Conservation (phyloP, 345 rosid genomes). For the Rhizophora apiculata region DNA sequence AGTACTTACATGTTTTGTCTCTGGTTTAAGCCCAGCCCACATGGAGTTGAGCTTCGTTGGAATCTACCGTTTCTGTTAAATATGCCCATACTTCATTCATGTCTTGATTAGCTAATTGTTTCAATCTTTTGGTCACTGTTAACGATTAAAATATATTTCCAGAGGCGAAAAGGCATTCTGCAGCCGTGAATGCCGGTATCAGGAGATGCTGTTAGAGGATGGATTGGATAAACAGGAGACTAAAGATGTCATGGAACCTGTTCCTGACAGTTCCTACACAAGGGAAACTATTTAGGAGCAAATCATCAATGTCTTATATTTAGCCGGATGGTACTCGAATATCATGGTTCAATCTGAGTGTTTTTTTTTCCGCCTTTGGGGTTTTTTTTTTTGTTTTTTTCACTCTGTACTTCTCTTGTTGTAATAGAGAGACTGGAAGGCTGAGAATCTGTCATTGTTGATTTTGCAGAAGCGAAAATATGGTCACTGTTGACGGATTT, state of each 20-base stretch:
- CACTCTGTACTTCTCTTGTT: slow-evolving; percentile 1
- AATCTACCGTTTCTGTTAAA: no score
- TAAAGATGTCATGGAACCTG: slow-evolving; percentile 23
- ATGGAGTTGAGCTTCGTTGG: no score
- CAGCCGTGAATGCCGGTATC: slow-evolving; percentile 75
- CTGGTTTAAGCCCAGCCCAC: no score
- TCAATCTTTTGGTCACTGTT: neutral
- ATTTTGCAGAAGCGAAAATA: slow-evolving; percentile 24
- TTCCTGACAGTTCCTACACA: slow-evolving; percentile 7
- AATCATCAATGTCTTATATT: neutral
- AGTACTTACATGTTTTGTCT: neutral
- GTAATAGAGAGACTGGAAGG: slow-evolving; percentile 7
- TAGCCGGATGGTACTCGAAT: slow-evolving; percentile 1
- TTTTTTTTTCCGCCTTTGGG: neutral
- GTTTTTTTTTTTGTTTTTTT: neutral
- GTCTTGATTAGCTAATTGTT: no score
- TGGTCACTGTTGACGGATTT: slow-evolving; percentile 19
- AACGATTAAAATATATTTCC: slow-evolving; percentile 9
- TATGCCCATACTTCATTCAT: no score
- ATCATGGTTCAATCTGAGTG: slow-evolving; percentile 3
- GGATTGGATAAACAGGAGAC: slow-evolving; percentile 21
- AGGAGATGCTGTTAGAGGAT: slow-evolving; percentile 66
- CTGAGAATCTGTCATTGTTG: slow-evolving; percentile 9
- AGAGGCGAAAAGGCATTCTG: slow-evolving; percentile 95
- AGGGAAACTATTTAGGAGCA: neutral